phyloP scores from a whole-genome alignment of 305 asterid species.

The Solanum chacoense region DNA sequence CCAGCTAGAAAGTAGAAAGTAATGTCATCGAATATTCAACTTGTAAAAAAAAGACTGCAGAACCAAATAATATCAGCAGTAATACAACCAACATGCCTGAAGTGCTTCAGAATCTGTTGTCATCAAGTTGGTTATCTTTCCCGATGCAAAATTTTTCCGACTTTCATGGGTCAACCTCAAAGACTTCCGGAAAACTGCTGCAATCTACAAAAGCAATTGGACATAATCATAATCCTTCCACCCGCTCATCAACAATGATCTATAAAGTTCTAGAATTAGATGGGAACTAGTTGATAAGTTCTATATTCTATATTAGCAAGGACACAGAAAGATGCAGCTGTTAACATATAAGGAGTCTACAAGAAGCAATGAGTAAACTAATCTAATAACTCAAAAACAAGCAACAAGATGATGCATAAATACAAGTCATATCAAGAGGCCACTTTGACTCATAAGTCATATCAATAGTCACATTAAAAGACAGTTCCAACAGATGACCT shows the following conservation, averaged over 20 bases:
- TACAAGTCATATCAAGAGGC: not conserved
- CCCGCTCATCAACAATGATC: not conserved
- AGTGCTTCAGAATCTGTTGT: constrained; percentile 95
- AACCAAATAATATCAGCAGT: not conserved
- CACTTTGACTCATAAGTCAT: not conserved
- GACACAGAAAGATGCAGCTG: not conserved
- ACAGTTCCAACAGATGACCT: not conserved
- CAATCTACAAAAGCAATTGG: constrained; percentile 43
- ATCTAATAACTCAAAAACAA: not conserved
- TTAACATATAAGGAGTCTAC: not conserved
- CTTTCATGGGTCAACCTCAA: constrained; percentile 88
- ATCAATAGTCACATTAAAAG: not conserved
- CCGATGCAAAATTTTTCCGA: constrained; percentile 73
- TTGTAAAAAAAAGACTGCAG: not conserved
- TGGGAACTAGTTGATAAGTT: not conserved
- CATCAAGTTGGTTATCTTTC: constrained; percentile 91
- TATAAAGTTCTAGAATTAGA: not conserved
- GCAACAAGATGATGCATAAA: not conserved
- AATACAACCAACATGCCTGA: constrained; percentile 45
- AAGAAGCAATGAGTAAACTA: not conserved
- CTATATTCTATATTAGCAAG: not conserved
- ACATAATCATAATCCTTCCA: not conserved
- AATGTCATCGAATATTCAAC: not conserved
- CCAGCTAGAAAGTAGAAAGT: not conserved
- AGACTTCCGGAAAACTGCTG: constrained; percentile 92